Evolutionary conservation across 2,329 filamentous ascomycete genomes (phyloP), one percentile per base, ranked within the genome.

Genomic region (Knufia fluminis): DNA sequence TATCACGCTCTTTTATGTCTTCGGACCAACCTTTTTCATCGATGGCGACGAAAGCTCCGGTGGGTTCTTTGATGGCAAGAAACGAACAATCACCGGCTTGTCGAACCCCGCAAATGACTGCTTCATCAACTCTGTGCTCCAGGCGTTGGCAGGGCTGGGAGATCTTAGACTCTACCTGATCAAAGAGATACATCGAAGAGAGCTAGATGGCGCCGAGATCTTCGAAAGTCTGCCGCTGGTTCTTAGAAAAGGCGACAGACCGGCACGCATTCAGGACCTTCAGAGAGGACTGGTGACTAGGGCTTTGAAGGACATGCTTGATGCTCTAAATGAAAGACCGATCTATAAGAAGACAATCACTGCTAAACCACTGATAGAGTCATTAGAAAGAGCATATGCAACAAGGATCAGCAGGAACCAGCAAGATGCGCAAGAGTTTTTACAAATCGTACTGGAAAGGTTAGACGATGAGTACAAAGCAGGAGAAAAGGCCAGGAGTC

Each of bases 401-500:
- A 91, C 94, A 61, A 82, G 86, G 59, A 94, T 98, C 59, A 96
- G 86, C 63, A 78, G 91, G 48, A 88, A 92, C 63, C 92, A 98
- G 68, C 92, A 98, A 67, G 92, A 98, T 70, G 92, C 92, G 9
- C 92, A 98, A 63, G 92, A 98, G 66, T 96, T 98, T 56, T 69
- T 98, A 49, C 92, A 98, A 69, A 83, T 97, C 44, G 84, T 98
- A 10, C 85, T 88, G 2, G 91, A 98, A 70, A 78, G 91, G 46
- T 72, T 98, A 49, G 89, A 87, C 61, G 92, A 98, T 62, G 92
- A 98, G 67, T 95, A 96, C 61, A 83, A 94, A 63, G 89, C 89
- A 3, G 89, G 88, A 1, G 77, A 79, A 60, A 79, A 84, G 62
- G 89, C 87, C 10, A 76, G 90, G 54, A 71, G 64, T 52, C 61